These are phyloP conservation scores for Reticulascus tulasneorum DNA, from an alignment of 2,329 filamentous ascomycete genomes.

Conservation along the genomic window DNA sequence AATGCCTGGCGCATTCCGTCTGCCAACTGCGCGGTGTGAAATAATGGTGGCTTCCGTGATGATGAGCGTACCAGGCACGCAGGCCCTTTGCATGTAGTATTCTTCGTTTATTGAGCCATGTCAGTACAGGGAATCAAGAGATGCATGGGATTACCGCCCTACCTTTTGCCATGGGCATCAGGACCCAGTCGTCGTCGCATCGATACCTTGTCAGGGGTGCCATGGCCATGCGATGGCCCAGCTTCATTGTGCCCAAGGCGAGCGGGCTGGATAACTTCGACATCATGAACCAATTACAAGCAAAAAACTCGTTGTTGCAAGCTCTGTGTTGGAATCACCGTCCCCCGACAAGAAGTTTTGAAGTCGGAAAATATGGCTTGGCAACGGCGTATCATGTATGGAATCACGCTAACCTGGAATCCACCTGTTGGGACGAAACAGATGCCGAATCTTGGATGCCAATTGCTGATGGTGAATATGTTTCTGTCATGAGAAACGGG, in stretches of 20 bases:
- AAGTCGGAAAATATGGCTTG: too few species aligned
- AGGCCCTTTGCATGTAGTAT: constrained; percentile 25
- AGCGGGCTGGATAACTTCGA: constrained; percentile 14
- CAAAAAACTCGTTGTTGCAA: too few species aligned
- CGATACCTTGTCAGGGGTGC: constrained; percentile 19
- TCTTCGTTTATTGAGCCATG: constrained; percentile 6
- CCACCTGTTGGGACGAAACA: too few species aligned
- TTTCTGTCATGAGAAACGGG: too few species aligned
- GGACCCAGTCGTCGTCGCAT: constrained; percentile 16
- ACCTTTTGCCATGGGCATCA: constrained; percentile 14
- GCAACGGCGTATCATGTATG: too few species aligned
- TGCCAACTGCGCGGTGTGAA: constrained; percentile 41
- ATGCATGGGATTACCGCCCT: not conserved
- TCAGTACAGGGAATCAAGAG: too few species aligned
- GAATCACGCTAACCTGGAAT: too few species aligned
- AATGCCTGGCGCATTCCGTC: constrained; percentile 51
- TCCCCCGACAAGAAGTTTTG: too few species aligned
- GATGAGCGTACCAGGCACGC: constrained; percentile 40
- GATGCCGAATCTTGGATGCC: too few species aligned
- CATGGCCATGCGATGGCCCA: constrained; percentile 16
- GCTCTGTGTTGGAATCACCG: too few species aligned
- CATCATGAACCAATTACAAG: constrained; percentile 6
- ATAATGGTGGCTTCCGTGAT: constrained; percentile 57
- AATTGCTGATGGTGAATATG: too few species aligned
- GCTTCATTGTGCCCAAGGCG: constrained; percentile 12